Percentiles rank a stretch among this genome's conserved stretches.
Evolutionary conservation across 176 grass and related monocot genomes (phyloP).

Genomic region (Zea luxurians): DNA sequence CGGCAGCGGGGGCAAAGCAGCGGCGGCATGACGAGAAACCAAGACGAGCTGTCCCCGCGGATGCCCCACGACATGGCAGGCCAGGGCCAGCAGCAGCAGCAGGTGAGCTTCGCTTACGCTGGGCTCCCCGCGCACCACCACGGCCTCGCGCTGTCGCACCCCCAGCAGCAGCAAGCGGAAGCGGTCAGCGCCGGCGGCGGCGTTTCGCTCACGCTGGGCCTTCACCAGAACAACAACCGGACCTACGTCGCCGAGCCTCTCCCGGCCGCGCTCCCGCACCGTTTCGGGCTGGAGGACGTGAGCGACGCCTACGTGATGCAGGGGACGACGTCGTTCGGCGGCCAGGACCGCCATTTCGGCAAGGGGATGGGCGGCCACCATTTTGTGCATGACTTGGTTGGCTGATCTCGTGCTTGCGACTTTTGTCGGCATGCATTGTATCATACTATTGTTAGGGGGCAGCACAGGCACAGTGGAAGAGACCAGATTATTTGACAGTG

Average conservation of each 20-base stretch:
- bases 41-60: conserved; percentile 49
- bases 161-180: conserved; percentile 41
- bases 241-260: conserved; percentile 65
- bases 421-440: conserved; percentile 31
- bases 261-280: conserved; percentile 56
- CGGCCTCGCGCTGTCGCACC: conserved; percentile 8
- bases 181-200: conserved; percentile 31
- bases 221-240: conserved; percentile 73
- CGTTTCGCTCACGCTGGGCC: conserved; percentile 82
- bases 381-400: conserved; percentile 91
- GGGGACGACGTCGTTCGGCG: conserved; percentile 47
- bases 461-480: conserved; percentile 17
- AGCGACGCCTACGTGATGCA: conserved; percentile 65
- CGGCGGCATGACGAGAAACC: conserved; percentile 46
- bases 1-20: conserved; percentile 43
- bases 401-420: conserved; percentile 32
- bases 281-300: conserved; percentile 85
- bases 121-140: conserved; percentile 33
- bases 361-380: conserved; percentile 80
- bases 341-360: conserved; percentile 69
- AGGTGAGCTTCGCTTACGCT: conserved; percentile 61
- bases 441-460: conserved; percentile 23
- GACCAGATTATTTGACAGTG: conserved; percentile 43
- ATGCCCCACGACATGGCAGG: conserved; percentile 52
- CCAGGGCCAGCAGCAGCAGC: not conserved